A percentile compares a stretch with the other conserved stretches of the same genome.
Conservation (phyloP, 345 rosid species). For the Citropsis articulata region DNA sequence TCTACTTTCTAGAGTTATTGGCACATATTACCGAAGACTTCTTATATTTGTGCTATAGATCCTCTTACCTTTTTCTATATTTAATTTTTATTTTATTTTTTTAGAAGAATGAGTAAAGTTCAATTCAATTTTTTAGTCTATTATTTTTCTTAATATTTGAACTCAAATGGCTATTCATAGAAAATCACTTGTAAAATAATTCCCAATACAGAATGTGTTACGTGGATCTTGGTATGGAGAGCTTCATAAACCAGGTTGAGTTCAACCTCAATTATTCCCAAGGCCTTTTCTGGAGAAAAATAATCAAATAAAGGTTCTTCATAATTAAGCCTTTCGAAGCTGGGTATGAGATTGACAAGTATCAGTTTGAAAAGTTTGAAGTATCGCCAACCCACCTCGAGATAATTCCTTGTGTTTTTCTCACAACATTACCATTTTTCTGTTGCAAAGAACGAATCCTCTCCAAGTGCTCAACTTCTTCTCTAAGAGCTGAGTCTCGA, state of each 20-base stretch:
- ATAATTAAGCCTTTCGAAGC: conserved; percentile 42
- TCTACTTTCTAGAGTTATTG: too few species aligned
- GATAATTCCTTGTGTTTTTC: neutral
- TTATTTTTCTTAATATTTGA: too few species aligned
- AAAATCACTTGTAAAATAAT: conserved; percentile 11
- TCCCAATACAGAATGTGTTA: conserved; percentile 35
- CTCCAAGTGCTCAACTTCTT: neutral
- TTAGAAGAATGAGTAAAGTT: too few species aligned
- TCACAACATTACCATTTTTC: neutral
- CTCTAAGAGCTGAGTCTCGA: conserved; percentile 53
- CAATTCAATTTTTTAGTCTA: too few species aligned
- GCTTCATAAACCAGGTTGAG: conserved; percentile 64
- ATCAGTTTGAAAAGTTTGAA: conserved; percentile 51
- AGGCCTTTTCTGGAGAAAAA: conserved; percentile 31
- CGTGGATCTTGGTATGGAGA: conserved; percentile 48
- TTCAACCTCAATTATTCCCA: conserved; percentile 52
- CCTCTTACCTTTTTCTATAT: too few species aligned
- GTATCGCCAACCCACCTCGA: conserved; percentile 35
- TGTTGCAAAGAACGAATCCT: neutral
- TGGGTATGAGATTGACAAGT: conserved; percentile 51
- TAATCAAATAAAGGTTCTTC: conserved; percentile 40
- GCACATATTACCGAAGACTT: too few species aligned
- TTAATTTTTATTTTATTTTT: too few species aligned
- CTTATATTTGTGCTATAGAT: too few species aligned
- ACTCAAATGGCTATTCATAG: too few species aligned